Conservation (phyloP, 1,284 basidiomycete genomes). For the Malassezia furfur region DNA sequence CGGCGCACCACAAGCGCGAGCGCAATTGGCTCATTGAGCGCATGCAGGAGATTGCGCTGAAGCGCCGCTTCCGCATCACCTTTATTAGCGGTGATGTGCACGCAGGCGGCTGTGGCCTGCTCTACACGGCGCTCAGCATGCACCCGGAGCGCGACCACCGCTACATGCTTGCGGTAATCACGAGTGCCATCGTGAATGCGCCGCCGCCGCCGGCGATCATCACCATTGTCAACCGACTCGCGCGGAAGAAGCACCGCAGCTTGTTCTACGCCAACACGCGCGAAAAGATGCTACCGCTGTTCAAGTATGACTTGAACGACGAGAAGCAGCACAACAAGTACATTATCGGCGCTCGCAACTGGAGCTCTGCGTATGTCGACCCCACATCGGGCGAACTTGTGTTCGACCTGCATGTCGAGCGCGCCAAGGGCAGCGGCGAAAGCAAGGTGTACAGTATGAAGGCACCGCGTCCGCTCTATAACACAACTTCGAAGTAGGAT, state of each 20-base stretch:
- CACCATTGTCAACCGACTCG: slow-evolving; percentile 67
- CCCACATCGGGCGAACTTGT: slow-evolving; percentile 58
- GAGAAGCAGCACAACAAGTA: slow-evolving; percentile 56
- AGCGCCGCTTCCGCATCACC: slow-evolving; percentile 32
- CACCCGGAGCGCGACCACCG: slow-evolving; percentile 34
- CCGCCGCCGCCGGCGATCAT: slow-evolving; percentile 69
- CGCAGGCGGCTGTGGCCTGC: slow-evolving; percentile 32
- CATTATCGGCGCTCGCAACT: slow-evolving; percentile 82
- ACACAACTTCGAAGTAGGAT: background rate
- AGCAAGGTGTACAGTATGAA: slow-evolving; percentile 37
- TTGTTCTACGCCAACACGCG: slow-evolving; percentile 55
- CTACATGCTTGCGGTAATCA: slow-evolving; percentile 43
- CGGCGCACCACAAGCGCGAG: slow-evolving; percentile 59
- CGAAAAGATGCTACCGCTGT: slow-evolving; percentile 67
- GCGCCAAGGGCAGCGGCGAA: slow-evolving; percentile 29
- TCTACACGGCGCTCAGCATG: slow-evolving; percentile 16
- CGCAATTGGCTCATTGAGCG: slow-evolving; percentile 79
- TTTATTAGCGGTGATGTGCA: slow-evolving; percentile 47
- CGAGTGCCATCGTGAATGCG: slow-evolving; percentile 43
- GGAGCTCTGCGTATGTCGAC: slow-evolving; percentile 67
- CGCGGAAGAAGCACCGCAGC: slow-evolving; percentile 64
- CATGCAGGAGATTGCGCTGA: slow-evolving; percentile 34
- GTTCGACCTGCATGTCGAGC: slow-evolving; percentile 80
- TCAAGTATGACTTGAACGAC: slow-evolving; percentile 68
- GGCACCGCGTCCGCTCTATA: slow-evolving; percentile 29